Evolutionary conservation across 371 early-diverging fungal species (phyloP).

Genomic region (Mortierella sp.): DNA sequence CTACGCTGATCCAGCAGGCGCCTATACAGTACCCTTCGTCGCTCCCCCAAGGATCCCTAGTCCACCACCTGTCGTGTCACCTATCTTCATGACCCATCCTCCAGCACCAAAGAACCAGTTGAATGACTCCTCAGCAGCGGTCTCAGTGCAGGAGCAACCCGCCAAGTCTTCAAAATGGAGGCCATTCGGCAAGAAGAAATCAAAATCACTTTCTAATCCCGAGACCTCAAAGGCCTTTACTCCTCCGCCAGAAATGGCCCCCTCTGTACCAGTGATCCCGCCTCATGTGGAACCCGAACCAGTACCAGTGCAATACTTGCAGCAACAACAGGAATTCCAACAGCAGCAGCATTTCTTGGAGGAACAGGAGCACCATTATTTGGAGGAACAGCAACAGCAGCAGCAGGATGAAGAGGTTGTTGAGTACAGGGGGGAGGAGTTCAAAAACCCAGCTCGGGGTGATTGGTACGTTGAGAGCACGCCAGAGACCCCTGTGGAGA

Average conservation of each 20-base stretch:
- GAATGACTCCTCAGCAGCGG: not conserved
- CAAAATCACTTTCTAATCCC: slow-evolving; percentile 43
- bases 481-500: slow-evolving; percentile 14
- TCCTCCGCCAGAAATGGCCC: slow-evolving; percentile 7
- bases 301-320: not conserved
- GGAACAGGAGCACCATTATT: too few species aligned
- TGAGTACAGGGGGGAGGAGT: not conserved
- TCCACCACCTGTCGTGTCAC: slow-evolving; percentile 24
- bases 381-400: too few species aligned
- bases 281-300: not conserved
- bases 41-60: slow-evolving; percentile 18
- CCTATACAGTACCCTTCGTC: slow-evolving; percentile 9
- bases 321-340: not conserved
- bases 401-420: not conserved
- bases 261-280: not conserved
- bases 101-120: not conserved
- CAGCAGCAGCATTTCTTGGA: slow-evolving; percentile 3
- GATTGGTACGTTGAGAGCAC: slow-evolving; percentile 34
- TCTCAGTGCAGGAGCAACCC: slow-evolving; percentile 18
- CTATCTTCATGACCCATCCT: slow-evolving; percentile 33
- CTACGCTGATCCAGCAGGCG: not conserved
- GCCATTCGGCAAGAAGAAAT: slow-evolving; percentile 56
- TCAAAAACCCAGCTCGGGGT: not conserved
- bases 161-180: slow-evolving; percentile 47
- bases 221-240: slow-evolving; percentile 1